Evolutionary conservation across 352 stramenopile genomes (phyloP), one percentile per base, ranked within the genome.

Genomic region (Phytophthora podocarpi): DNA sequence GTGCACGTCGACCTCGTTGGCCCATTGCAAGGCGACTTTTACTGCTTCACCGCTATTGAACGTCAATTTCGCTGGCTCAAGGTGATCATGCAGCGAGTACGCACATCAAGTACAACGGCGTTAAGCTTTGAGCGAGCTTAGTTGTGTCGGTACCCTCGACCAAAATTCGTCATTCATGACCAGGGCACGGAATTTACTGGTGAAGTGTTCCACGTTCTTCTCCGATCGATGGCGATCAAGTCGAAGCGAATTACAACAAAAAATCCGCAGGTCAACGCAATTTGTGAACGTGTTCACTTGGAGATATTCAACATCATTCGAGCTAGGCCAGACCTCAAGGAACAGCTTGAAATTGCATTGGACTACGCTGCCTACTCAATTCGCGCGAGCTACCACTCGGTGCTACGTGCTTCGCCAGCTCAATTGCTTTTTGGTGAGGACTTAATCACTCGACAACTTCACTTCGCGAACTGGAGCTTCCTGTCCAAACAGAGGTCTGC

Each of bases 241-340:
- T 6, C 20, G 1, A 55, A 55, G 12, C 47, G 1, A 45, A 62
- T 67, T 18, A 41, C 41, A 2, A 4, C 50, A 1, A 63, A 61
- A 5, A 58, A 59, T 23, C 36, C 43, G 2, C 45, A 68, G n/a
- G 46, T 51, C 1, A 63, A 63, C 31, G 43, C 51, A 0, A 63
- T 55, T 3, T 63, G 51, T 18, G 43, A 68, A 6, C 34, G 50
- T 20, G 45, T 68, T 6, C 51, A 68, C 5, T 21, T 58, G 3
- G 51, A 68, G 15, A 41, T 68, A 8, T 1, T 53, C 0, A 63
- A 63, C 24, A 42, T 56, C 5, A 4, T 55, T 4, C 32, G 45
- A 2, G 32, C 12, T 24, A 24, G 54, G 7, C 53, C 13, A 13
- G 32, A 53, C 48, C n/a, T 53, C 5, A 50, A 39, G 0, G n/a